These are phyloP conservation scores for Xylariaceae sp. DNA, from an alignment of 2,329 filamentous ascomycete genomes.

Conservation along the genomic window DNA sequence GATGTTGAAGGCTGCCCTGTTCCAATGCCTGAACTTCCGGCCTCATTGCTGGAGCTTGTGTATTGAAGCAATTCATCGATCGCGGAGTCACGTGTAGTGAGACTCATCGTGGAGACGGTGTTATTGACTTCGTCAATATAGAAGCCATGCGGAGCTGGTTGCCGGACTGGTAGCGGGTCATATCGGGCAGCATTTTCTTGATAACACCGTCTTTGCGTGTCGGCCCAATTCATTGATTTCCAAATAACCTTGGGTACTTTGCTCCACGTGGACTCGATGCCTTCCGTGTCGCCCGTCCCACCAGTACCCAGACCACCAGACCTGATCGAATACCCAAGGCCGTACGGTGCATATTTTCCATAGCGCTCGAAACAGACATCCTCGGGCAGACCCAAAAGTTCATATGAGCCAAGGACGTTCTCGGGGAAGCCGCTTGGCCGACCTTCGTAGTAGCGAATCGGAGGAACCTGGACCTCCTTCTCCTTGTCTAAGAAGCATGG, in stretches of 20 bases:
- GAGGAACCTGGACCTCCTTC: constrained; percentile 64
- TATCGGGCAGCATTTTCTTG: constrained; percentile 70
- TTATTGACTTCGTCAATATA: constrained; percentile 42
- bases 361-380: constrained; percentile 93
- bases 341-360: constrained; percentile 84
- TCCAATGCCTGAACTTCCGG: no score
- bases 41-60: constrained; percentile 3
- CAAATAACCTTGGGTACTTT: constrained; percentile 72
- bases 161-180: constrained; percentile 42
- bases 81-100: constrained; percentile 25
- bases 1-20: no score
- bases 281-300: constrained; percentile 78
- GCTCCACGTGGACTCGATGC: constrained; percentile 76
- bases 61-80: constrained; percentile 13
- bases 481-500: constrained; percentile 77
- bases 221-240: constrained; percentile 72
- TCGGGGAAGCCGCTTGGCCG: constrained; percentile 82
- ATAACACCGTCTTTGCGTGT: constrained; percentile 72
- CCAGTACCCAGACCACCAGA: constrained; percentile 83
- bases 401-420: constrained; percentile 81
- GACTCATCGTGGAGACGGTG: constrained; percentile 13
- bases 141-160: constrained; percentile 48
- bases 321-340: constrained; percentile 77
- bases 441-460: constrained; percentile 71
- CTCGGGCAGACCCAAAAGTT: constrained; percentile 72